phyloP scores from a whole-genome alignment of 768 basidiomycete species.

The Leccinum boreale region DNA sequence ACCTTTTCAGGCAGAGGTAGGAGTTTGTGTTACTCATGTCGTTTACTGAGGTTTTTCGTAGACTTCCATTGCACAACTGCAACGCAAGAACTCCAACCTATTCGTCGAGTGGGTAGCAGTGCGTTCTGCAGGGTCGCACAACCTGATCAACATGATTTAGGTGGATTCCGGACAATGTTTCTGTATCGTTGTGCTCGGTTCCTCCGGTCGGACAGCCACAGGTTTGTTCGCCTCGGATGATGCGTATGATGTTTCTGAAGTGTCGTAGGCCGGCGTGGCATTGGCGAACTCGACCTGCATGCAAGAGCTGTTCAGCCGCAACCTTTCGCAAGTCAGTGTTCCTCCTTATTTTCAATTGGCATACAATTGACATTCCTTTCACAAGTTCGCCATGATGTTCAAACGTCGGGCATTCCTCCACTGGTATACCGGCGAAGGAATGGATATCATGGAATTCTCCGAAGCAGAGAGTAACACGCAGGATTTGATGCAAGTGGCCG shows the following conservation, averaged over 20 bases:
- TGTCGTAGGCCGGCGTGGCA: constrained; percentile 57
- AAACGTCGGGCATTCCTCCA: constrained; percentile 84
- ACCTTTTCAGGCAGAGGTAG: constrained; percentile 49
- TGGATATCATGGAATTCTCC: constrained; percentile 81
- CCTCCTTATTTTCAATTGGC: background rate
- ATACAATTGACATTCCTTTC: background rate
- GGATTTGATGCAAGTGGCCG: constrained; percentile 70
- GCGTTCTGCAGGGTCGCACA: background rate
- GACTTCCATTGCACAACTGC: constrained; percentile 70
- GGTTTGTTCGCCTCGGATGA: constrained; percentile 34
- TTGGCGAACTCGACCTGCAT: constrained; percentile 79
- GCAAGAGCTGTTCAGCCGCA: constrained; percentile 83
- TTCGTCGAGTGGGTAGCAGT: constrained; percentile 69
- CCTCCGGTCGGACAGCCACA: constrained; percentile 78
- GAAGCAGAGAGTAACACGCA: constrained; percentile 83
- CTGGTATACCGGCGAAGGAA: constrained; percentile 90
- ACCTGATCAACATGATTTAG: constrained; percentile 32
- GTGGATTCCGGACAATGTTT: constrained; percentile 91
- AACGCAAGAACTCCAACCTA: constrained; percentile 65
- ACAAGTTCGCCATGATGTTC: constrained; percentile 76
- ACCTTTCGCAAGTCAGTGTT: constrained; percentile 49
- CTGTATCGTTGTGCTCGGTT: constrained; percentile 76
- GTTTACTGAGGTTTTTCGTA: constrained; percentile 29
- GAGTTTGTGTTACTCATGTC: constrained; percentile 16
- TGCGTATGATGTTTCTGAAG: constrained; percentile 8